Base-by-base conservation (phyloP, 176 grass and related monocot species). In the Juncus effusus region DNA sequence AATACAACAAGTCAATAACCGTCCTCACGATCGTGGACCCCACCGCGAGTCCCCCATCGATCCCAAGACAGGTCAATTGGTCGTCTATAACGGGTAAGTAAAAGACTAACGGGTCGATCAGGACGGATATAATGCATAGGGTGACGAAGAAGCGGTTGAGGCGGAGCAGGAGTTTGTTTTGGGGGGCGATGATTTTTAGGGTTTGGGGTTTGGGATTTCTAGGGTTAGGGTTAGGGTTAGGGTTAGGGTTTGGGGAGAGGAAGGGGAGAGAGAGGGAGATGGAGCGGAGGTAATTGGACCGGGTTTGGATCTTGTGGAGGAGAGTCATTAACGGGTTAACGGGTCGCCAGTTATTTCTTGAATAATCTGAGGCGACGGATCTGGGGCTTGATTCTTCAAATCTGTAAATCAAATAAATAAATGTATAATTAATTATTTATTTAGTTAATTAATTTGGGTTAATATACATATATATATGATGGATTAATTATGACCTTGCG, bases 31-130 rank as follows among this genome's bases (percentile, higher is more conserved):
- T 67, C 66, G 94, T 92, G 74, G 94, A 73, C 41, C 60, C 62
- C 52, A 91, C 74, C 56, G 88, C 94, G 67, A 97, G 59, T 41
- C 65, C 72, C 40, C 60, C 38, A 45, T 97, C 88, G 54, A 97
- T 84, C 8, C 72, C 88, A 62, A 97, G 83, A 69, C 94, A 97
- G 3, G 12, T 82, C 56, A 3, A 8, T 1, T 44, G 3, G 49
- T 56, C 14, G 8, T 82, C 13, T 41, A 89, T 75, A 19, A 97
- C 49, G 13, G 88, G 94, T 52, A 97, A 61, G 39, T 92, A 97
- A 64, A 89, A 89, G 38, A 97, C 85, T 16, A 92, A 53, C 0
- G 94, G 94, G 68, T 97, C 94, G 56, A 92, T 82, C 40, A 85
- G 82, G 81, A 97, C 75, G 69, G 88, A 79, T 74, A 97, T 16